These are phyloP conservation scores for Cladorrhinum samala DNA, from an alignment of 495 filamentous ascomycete species.

Conservation along the genomic window DNA sequence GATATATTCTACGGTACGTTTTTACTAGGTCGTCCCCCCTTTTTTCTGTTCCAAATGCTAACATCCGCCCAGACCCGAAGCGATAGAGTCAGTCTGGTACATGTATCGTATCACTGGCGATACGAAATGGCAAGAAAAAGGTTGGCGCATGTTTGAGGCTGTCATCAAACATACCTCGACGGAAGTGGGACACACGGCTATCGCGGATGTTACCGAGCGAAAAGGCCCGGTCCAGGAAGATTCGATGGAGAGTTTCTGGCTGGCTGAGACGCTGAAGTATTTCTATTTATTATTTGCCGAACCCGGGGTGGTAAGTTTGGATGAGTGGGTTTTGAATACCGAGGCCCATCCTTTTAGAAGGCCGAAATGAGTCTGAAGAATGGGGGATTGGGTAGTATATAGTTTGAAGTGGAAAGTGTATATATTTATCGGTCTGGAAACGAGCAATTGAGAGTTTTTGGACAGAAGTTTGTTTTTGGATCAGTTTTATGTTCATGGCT, in stretches of 20 bases:
- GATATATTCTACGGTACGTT: slow-evolving; percentile 72
- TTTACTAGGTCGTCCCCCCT: neutral
- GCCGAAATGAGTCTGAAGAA: too few species aligned
- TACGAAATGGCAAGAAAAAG: slow-evolving; percentile 70
- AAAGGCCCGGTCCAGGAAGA: slow-evolving; percentile 26
- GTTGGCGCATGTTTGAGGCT: slow-evolving; percentile 85
- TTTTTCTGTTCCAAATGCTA: slow-evolving; percentile 1
- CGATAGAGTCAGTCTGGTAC: slow-evolving; percentile 92
- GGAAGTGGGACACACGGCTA: slow-evolving; percentile 62
- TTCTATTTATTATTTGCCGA: slow-evolving; percentile 84
- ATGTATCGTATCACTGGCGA: slow-evolving; percentile 91
- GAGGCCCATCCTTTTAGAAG: slow-evolving; percentile 54
- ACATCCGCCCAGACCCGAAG: slow-evolving; percentile 63
- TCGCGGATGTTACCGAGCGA: slow-evolving; percentile 55
- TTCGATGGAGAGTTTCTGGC: slow-evolving; percentile 60
- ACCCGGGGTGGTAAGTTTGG: slow-evolving; percentile 65
- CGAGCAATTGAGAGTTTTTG: too few species aligned
- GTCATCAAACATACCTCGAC: slow-evolving; percentile 61
- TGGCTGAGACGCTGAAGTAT: slow-evolving; percentile 86
- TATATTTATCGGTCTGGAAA: too few species aligned
- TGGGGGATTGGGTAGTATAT: too few species aligned
- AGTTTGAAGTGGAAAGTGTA: too few species aligned
- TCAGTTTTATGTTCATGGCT: too few species aligned
- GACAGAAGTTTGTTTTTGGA: too few species aligned
- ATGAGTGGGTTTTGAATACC: slow-evolving; percentile 76